Evolutionary conservation across 2,329 filamentous ascomycete species (phyloP).

Genomic region (Pseudocercospora eumusae): DNA sequence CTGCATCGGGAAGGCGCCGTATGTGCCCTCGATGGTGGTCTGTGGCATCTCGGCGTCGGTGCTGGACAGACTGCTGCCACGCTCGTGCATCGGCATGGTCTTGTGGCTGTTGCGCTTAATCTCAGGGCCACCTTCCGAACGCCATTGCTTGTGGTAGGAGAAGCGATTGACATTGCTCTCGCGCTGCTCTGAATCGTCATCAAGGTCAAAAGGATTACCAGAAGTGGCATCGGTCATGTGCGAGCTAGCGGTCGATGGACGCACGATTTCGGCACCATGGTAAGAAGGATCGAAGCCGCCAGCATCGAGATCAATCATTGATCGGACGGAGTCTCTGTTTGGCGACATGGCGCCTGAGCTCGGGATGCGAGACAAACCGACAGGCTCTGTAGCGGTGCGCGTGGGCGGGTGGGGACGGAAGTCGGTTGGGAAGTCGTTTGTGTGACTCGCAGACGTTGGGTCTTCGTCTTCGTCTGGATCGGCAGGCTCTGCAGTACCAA

Average conservation of each 20-base stretch:
- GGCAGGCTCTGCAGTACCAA: slow-evolving; percentile 44
- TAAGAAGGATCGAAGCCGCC: slow-evolving; percentile 38
- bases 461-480: slow-evolving; percentile 33
- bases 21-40: background rate
- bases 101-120: slow-evolving; percentile 34
- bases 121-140: slow-evolving; percentile 37
- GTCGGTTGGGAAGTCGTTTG: slow-evolving; percentile 30
- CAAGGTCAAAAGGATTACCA: slow-evolving; percentile 54
- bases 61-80: slow-evolving; percentile 38
- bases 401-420: slow-evolving; percentile 45
- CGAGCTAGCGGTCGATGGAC: slow-evolving; percentile 48
- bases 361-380: slow-evolving; percentile 44
- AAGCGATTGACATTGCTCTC: slow-evolving; percentile 38
- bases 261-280: slow-evolving; percentile 40
- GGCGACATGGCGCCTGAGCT: slow-evolving; percentile 16
- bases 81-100: slow-evolving; percentile 37
- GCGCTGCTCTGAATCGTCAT: slow-evolving; percentile 42
- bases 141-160: slow-evolving; percentile 42
- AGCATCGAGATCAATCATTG: slow-evolving; percentile 51
- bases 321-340: slow-evolving; percentile 40
- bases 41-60: slow-evolving; percentile 35
- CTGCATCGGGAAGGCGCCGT: slow-evolving; percentile 12
- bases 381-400: slow-evolving; percentile 46
- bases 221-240: slow-evolving; percentile 45
- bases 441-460: slow-evolving; percentile 35